Evolutionary conservation across 257 asterid species (phyloP).

Genomic region (Penstemon davidsonii): DNA sequence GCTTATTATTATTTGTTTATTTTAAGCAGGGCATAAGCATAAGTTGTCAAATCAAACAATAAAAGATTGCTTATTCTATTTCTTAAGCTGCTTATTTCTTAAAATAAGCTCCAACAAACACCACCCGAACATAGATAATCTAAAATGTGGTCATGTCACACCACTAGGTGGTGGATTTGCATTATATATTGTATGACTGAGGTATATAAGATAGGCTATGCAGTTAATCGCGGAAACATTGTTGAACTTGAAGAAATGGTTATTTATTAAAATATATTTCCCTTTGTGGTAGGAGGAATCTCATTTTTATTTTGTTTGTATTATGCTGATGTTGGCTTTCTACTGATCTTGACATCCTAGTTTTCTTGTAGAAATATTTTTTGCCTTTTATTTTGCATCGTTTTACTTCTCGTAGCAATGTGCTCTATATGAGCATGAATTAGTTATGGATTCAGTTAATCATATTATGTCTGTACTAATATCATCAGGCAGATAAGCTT

Average conservation of each 20-base stretch:
- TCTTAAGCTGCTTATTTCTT: too few relatives aligned
- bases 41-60: too few relatives aligned
- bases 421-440: slow-evolving; percentile 13
- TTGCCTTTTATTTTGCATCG: background rate
- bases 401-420: slow-evolving; percentile 13
- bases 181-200: background rate
- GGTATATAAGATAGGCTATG: background rate
- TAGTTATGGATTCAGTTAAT: slow-evolving; percentile 19
- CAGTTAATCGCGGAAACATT: slow-evolving; percentile 2
- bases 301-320: slow-evolving; percentile 18
- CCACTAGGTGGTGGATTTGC: background rate
- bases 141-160: slow-evolving; percentile 2
- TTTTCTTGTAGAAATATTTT: slow-evolving; percentile 11
- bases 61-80: too few relatives aligned
- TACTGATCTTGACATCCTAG: slow-evolving; percentile 11
- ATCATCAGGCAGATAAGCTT: slow-evolving; percentile 89
- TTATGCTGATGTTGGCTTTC: background rate
- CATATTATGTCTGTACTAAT: slow-evolving; percentile 22
- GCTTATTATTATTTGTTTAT: too few relatives aligned
- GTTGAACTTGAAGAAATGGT: slow-evolving; percentile 9
- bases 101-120: too few relatives aligned
- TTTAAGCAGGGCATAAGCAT: too few relatives aligned
- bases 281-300: slow-evolving; percentile 11
- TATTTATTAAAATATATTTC: slow-evolving; percentile 5
- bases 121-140: background rate